Evolutionary conservation across 2,329 filamentous ascomycete genomes (phyloP).

Genomic region (Talaromyces sp.): DNA sequence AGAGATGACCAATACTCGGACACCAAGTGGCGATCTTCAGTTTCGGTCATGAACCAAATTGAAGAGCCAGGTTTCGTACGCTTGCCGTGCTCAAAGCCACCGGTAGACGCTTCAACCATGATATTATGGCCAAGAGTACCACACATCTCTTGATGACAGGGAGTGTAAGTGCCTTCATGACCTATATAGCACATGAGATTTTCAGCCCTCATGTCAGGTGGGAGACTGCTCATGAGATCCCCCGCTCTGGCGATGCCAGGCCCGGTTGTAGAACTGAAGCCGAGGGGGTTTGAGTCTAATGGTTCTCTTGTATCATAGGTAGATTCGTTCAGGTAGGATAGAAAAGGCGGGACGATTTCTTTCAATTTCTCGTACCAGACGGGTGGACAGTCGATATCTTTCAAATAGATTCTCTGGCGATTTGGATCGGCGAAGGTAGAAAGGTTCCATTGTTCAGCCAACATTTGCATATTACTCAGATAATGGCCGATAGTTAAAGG

Average conservation of each 20-base stretch:
- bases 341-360: slow-evolving; percentile 69
- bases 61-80: slow-evolving; percentile 74
- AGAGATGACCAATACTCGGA: slow-evolving; percentile 91
- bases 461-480: slow-evolving; percentile 75
- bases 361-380: slow-evolving; percentile 80
- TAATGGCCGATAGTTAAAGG: slow-evolving; percentile 89
- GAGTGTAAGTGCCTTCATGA: slow-evolving; percentile 95
- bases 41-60: slow-evolving; percentile 98
- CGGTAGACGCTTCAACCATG: slow-evolving; percentile 84
- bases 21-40: slow-evolving; percentile 82
- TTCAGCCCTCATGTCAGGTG: slow-evolving; percentile 80
- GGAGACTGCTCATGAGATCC: slow-evolving; percentile 91
- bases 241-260: slow-evolving; percentile 68
- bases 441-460: slow-evolving; percentile 76
- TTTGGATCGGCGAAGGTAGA: slow-evolving; percentile 73
- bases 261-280: slow-evolving; percentile 45
- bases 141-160: slow-evolving; percentile 95
- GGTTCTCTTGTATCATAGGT: slow-evolving; percentile 57
- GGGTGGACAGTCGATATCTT: slow-evolving; percentile 90
- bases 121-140: slow-evolving; percentile 94
- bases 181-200: slow-evolving; percentile 99
- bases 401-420: slow-evolving; percentile 85
- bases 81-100: slow-evolving; percentile 63
- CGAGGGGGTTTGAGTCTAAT: slow-evolving; percentile 41
- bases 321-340: slow-evolving; percentile 88